A percentile compares a stretch with the other conserved stretches of the same genome.
These are phyloP conservation scores for Diaporthe longicolla DNA, from an alignment of 2,329 filamentous ascomycete genomes.

Conservation along the genomic window DNA sequence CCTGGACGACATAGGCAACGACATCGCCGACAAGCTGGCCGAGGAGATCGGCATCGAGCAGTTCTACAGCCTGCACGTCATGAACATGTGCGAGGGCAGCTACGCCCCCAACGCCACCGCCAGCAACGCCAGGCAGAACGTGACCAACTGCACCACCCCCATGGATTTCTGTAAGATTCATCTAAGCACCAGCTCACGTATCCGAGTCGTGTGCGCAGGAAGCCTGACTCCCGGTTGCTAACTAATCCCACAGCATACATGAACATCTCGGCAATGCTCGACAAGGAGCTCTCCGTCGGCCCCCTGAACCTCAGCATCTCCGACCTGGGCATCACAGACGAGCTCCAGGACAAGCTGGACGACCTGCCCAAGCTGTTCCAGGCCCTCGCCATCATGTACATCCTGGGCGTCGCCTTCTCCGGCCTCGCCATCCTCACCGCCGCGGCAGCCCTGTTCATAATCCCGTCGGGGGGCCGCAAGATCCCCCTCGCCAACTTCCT, in stretches of 20 bases:
- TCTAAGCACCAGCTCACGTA: neutral
- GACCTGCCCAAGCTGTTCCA: conserved; percentile 64
- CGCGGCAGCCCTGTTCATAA: conserved; percentile 51
- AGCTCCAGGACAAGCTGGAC: conserved; percentile 63
- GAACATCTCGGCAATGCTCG: conserved; percentile 63
- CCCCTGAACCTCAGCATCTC: conserved; percentile 60
- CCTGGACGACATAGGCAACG: conserved; percentile 51
- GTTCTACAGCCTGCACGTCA: conserved; percentile 53
- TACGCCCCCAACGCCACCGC: conserved; percentile 49
- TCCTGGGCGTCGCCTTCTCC: conserved; percentile 58
- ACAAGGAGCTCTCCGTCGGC: conserved; percentile 61
- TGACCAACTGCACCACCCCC: conserved; percentile 47
- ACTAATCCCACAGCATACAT: conserved; percentile 46
- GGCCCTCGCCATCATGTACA: conserved; percentile 64
- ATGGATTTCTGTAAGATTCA: conserved; percentile 43
- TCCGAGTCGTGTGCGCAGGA: too few species aligned
- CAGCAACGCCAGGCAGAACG: conserved; percentile 45
- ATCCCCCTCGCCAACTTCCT: conserved; percentile 55
- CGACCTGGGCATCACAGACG: conserved; percentile 60
- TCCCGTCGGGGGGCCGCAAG: conserved; percentile 37
- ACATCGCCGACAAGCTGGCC: conserved; percentile 48
- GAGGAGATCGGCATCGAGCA: conserved; percentile 51
- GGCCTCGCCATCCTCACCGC: conserved; percentile 60
- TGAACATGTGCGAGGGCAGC: conserved; percentile 50
- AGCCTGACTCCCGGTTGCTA: neutral